phyloP scores from a whole-genome alignment of 192 early-diverging fungal genomes.

The Haplosporangium gracile region DNA sequence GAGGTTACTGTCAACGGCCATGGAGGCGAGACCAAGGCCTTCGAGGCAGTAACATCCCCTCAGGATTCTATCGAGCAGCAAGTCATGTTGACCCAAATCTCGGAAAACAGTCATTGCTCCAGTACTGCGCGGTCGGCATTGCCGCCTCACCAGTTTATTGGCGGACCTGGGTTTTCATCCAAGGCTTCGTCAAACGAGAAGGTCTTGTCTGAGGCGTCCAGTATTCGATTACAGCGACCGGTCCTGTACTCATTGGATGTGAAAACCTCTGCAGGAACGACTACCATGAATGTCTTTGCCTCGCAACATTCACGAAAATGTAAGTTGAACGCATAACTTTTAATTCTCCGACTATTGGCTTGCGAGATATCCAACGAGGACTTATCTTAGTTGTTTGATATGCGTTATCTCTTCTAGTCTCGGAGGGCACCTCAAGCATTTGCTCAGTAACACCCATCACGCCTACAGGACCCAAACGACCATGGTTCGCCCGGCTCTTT shows the following conservation, averaged over 20 bases:
- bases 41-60: neutral
- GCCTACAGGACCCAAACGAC: conserved; percentile 21
- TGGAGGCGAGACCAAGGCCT: neutral
- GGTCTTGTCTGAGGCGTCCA: neutral
- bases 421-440: conserved; percentile 21
- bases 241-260: conserved; percentile 35
- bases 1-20: too few relatives aligned
- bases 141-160: neutral
- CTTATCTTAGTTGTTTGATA: neutral
- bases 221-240: conserved; percentile 10
- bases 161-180: neutral
- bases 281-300: conserved; percentile 15
- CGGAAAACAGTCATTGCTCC: conserved; percentile 17
- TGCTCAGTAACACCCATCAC: conserved; percentile 6
- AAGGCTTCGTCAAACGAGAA: conserved; percentile 11
- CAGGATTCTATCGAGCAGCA: conserved; percentile 33
- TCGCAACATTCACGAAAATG: conserved; percentile 33
- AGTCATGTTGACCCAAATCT: conserved; percentile 48
- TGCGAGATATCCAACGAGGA: neutral
- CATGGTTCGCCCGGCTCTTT: conserved; percentile 48
- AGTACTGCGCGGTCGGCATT: neutral
- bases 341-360: neutral
- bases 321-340: neutral
- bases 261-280: conserved; percentile 31
- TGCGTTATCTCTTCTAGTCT: conserved; percentile 9